These are phyloP conservation scores for Coemansia sp. DNA, from an alignment of 192 early-diverging fungal genomes.

Conservation along the genomic window DNA sequence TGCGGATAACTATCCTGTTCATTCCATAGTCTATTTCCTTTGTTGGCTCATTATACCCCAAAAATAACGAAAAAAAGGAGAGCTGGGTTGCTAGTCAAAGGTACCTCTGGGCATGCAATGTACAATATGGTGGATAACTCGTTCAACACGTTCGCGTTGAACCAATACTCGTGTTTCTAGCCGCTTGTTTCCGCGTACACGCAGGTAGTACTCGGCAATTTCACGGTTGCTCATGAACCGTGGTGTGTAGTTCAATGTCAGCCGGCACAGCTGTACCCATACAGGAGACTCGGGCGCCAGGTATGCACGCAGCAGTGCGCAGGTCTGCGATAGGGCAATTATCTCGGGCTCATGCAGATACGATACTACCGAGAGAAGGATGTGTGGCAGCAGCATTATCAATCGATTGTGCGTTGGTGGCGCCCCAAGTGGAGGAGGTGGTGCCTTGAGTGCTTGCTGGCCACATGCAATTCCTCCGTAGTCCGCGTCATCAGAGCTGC, in stretches of 20 bases:
- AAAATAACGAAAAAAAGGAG: no score
- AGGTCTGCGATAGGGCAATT: conserved; percentile 26
- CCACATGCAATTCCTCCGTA: background rate
- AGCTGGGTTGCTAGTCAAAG: no score
- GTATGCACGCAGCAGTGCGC: conserved; percentile 21
- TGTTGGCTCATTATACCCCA: background rate
- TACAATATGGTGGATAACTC: conserved; percentile 14
- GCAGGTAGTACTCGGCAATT: conserved; percentile 37
- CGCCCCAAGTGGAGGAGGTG: no score
- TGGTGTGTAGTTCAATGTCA: conserved; percentile 23
- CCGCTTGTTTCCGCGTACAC: conserved; percentile 33
- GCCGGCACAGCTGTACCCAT: conserved; percentile 29
- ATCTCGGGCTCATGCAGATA: conserved; percentile 11
- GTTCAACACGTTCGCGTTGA: conserved; percentile 33
- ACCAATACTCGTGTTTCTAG: conserved; percentile 25
- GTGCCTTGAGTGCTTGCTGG: background rate
- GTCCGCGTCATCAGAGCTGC: background rate
- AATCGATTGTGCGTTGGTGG: conserved; percentile 1
- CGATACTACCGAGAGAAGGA: conserved; percentile 28
- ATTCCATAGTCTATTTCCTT: background rate
- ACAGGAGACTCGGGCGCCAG: conserved; percentile 23
- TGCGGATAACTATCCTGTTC: conserved; percentile 24
- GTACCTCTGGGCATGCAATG: background rate
- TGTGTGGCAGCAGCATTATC: conserved; percentile 26
- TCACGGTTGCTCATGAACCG: conserved; percentile 18